Conservation (phyloP, 371 early-diverging fungal species). For the Mucor sp. region DNA sequence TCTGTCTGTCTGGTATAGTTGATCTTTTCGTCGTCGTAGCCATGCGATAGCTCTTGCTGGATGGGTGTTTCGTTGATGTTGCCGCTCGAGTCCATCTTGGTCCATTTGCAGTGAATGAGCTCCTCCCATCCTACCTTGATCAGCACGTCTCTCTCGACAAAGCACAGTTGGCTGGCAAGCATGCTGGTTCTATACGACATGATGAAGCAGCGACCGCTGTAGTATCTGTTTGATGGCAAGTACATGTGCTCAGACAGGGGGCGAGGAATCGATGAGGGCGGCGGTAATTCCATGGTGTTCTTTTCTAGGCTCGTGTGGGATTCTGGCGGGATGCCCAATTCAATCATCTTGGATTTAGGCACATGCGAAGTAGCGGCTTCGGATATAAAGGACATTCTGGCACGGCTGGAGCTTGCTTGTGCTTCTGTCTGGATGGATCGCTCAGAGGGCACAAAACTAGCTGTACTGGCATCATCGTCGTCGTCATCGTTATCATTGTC, state of each 20-base stretch:
- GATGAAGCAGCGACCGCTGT: conserved; percentile 43
- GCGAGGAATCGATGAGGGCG: conserved; percentile 1
- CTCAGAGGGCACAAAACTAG: conserved; percentile 18
- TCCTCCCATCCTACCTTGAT: conserved; percentile 68
- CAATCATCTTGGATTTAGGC: conserved; percentile 20
- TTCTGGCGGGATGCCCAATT: conserved; percentile 13
- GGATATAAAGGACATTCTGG: conserved; percentile 8
- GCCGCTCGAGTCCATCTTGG: conserved; percentile 39
- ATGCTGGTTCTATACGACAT: conserved; percentile 53
- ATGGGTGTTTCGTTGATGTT: conserved; percentile 8
- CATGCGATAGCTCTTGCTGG: not conserved
- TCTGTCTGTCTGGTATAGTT: conserved; percentile 25
- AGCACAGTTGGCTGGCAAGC: conserved; percentile 64
- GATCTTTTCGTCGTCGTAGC: conserved; percentile 10
- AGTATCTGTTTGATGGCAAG: too few relatives aligned
- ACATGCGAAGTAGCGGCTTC: not conserved
- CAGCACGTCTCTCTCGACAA: conserved; percentile 63
- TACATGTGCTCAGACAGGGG: not conserved
- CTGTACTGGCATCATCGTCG: conserved; percentile 18
- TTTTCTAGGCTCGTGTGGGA: not conserved
- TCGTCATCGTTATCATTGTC: conserved; percentile 17
- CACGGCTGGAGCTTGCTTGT: conserved; percentile 18
- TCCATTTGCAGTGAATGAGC: conserved; percentile 63
- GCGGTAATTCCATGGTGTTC: too few relatives aligned
- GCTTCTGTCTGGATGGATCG: conserved; percentile 24